Evolutionary conservation across 495 filamentous ascomycete genomes (phyloP).

Genomic region (Neurospora sp.): DNA sequence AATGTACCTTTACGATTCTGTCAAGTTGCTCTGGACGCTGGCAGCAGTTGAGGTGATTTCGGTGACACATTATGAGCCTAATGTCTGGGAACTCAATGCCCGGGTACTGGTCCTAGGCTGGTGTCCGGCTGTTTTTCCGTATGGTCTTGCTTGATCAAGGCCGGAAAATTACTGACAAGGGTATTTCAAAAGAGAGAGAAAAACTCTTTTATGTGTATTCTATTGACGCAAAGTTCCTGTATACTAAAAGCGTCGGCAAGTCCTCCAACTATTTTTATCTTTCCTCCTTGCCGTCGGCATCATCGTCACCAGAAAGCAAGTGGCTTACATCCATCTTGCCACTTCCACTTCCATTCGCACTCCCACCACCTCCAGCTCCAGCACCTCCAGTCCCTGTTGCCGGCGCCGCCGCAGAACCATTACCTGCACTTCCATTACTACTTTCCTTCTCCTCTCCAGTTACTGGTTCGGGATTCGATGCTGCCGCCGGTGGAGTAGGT

Average conservation of each 20-base stretch:
- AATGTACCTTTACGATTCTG: not conserved
- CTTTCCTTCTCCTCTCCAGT: not conserved
- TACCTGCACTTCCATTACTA: not conserved
- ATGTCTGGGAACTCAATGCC: not conserved
- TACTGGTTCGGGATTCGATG: not conserved
- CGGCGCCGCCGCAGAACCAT: not conserved
- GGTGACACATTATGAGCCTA: not conserved
- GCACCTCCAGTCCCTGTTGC: not conserved
- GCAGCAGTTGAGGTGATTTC: not conserved
- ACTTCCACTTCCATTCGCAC: not conserved
- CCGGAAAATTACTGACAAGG: not conserved
- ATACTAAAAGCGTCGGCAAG: not conserved
- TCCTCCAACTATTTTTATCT: not conserved
- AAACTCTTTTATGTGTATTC: not conserved
- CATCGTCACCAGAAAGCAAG: conserved; percentile 5
- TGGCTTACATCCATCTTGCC: conserved; percentile 17
- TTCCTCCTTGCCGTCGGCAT: not conserved
- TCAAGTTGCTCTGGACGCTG: not conserved
- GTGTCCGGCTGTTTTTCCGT: not conserved
- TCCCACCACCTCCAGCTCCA: not conserved
- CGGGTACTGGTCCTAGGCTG: not conserved
- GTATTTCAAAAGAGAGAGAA: not conserved
- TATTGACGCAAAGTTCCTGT: not conserved
- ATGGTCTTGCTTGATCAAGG: not conserved
- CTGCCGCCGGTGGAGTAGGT: not conserved